These are phyloP conservation scores for Trichoderma pleuroti DNA, from an alignment of 2,329 filamentous ascomycete species.

Conservation along the genomic window DNA sequence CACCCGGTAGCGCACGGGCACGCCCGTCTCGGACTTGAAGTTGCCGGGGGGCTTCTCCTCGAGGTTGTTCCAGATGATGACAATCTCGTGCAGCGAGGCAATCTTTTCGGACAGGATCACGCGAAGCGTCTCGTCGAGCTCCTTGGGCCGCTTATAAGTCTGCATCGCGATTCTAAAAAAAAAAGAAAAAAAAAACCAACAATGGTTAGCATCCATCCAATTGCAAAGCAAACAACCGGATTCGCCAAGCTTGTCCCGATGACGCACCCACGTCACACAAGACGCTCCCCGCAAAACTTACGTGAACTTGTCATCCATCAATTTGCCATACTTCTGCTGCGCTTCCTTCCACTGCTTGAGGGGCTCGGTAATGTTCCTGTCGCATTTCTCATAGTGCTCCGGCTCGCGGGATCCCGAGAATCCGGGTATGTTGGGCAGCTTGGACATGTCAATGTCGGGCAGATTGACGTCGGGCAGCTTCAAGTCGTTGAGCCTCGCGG, in stretches of 20 bases:
- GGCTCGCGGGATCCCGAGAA: neutral
- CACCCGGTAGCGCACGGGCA: slow-evolving; percentile 27
- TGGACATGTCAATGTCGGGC: slow-evolving; percentile 17
- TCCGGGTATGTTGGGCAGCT: neutral
- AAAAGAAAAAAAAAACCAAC: neutral
- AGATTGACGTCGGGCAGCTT: slow-evolving; percentile 11
- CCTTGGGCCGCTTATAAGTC: slow-evolving; percentile 27
- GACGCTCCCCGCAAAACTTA: slow-evolving; percentile 17
- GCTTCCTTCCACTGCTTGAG: slow-evolving; percentile 16
- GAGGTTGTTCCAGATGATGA: slow-evolving; percentile 30
- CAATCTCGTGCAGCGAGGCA: slow-evolving; percentile 29
- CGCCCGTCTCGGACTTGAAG: slow-evolving; percentile 24
- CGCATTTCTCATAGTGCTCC: neutral
- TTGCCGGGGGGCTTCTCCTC: slow-evolving; percentile 24
- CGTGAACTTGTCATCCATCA: slow-evolving; percentile 29
- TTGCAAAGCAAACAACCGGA: neutral
- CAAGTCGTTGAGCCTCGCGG: neutral
- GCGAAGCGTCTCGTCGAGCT: slow-evolving; percentile 26
- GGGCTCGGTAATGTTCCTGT: slow-evolving; percentile 11
- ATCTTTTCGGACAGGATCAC: slow-evolving; percentile 24
- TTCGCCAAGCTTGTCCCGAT: neutral
- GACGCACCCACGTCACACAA: neutral
- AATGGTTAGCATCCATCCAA: neutral
- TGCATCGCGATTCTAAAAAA: slow-evolving; percentile 26
- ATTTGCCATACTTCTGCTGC: slow-evolving; percentile 40